phyloP scores from a whole-genome alignment of 2,329 filamentous ascomycete genomes.

The Sclerotinia minor region DNA sequence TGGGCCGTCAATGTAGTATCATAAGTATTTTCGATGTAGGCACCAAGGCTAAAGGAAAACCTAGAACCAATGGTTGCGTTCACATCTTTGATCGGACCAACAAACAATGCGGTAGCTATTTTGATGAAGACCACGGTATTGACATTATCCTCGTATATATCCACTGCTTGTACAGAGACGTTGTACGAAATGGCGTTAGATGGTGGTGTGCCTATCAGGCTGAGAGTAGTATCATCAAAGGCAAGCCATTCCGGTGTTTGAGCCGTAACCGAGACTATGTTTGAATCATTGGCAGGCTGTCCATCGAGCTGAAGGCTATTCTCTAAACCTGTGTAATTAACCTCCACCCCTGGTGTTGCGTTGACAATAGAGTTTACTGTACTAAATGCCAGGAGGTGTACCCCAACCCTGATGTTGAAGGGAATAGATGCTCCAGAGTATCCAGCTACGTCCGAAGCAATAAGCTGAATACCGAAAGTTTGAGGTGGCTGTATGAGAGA shows the following conservation, averaged over 20 bases:
- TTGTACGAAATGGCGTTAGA: constrained; percentile 58
- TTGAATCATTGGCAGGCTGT: constrained; percentile 48
- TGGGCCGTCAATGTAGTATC: constrained; percentile 32
- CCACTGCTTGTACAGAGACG: constrained; percentile 60
- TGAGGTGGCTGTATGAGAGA: constrained; percentile 68
- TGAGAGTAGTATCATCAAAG: constrained; percentile 62
- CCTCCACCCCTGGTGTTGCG: constrained; percentile 52
- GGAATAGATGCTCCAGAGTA: constrained; percentile 66
- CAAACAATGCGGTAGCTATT: constrained; percentile 32
- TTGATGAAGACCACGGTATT: constrained; percentile 53
- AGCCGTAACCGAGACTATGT: constrained; percentile 54
- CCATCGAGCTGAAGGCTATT: constrained; percentile 60
- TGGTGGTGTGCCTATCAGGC: constrained; percentile 64
- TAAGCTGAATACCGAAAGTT: constrained; percentile 67
- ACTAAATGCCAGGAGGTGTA: constrained; percentile 66
- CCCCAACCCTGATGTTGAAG: constrained; percentile 73
- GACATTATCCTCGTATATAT: constrained; percentile 60
- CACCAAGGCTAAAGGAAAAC: constrained; percentile 36
- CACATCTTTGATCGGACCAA: constrained; percentile 28
- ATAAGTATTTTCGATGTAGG: constrained; percentile 33
- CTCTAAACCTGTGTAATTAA: constrained; percentile 55
- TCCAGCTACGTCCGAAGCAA: constrained; percentile 77
- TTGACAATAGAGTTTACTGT: constrained; percentile 58
- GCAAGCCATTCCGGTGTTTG: constrained; percentile 67
- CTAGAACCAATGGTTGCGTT: constrained; percentile 36